These are phyloP conservation scores for Saitozyma sp. DNA, from an alignment of 768 basidiomycete species.

Conservation along the genomic window DNA sequence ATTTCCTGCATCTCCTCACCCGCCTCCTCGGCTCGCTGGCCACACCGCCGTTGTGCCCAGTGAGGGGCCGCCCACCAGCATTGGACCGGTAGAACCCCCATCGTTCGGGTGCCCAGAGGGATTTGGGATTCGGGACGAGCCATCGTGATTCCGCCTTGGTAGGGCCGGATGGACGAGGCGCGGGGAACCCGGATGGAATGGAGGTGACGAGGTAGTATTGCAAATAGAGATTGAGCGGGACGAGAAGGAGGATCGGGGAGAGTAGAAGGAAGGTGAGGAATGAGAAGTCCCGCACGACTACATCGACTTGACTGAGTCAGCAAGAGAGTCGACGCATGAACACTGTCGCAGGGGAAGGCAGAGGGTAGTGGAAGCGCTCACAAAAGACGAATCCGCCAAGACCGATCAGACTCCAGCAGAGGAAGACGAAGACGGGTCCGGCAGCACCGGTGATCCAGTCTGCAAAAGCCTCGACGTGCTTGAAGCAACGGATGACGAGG, in stretches of 20 bases:
- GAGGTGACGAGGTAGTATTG: conserved; percentile 88
- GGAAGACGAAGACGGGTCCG: conserved; percentile 81
- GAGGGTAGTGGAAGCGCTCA: too few species aligned
- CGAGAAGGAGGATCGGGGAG: conserved; percentile 67
- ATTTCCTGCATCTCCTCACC: conserved; percentile 67
- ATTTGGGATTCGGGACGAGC: conserved; percentile 51
- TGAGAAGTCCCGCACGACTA: conserved; percentile 68
- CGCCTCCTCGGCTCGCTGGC: conserved; percentile 53
- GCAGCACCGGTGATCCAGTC: conserved; percentile 84
- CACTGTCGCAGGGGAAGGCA: neutral
- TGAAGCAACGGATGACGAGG: conserved; percentile 64
- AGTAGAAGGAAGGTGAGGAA: conserved; percentile 60
- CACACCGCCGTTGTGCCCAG: neutral
- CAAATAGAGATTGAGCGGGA: conserved; percentile 70
- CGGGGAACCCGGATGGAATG: conserved; percentile 72
- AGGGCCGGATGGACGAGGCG: conserved; percentile 26
- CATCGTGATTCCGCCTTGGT: conserved; percentile 33
- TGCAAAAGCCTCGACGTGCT: conserved; percentile 67
- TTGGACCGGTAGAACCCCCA: conserved; percentile 19
- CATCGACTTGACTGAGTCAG: conserved; percentile 63
- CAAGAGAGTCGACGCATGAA: neutral
- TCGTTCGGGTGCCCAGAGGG: conserved; percentile 58
- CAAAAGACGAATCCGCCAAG: conserved; percentile 76
- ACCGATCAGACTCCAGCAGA: conserved; percentile 73
- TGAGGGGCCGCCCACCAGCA: too few species aligned